Percentiles rank a stretch among this genome's conserved stretches.
phyloP scores from a whole-genome alignment of 306 rosid genomes.

The Vicia sativa region DNA sequence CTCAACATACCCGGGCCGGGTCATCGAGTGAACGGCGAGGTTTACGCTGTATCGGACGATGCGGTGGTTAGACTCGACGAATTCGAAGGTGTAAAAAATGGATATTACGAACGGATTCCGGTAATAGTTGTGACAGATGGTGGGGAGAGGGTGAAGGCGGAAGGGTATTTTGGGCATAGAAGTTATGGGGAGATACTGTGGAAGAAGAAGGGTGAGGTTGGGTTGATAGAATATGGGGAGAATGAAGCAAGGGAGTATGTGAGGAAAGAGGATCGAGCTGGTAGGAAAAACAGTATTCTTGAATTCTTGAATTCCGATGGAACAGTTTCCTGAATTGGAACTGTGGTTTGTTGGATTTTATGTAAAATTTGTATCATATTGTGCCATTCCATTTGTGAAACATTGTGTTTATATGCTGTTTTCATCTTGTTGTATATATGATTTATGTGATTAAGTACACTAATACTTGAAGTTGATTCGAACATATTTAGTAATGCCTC shows the following conservation, averaged over 20 bases:
- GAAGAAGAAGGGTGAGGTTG: conserved; percentile 49
- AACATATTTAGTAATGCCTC: no score
- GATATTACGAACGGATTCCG: conserved; percentile 61
- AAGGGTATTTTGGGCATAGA: conserved; percentile 65
- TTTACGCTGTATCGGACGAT: conserved; percentile 48
- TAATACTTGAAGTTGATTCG: no score
- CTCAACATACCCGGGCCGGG: conserved; percentile 64
- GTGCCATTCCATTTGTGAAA: no score
- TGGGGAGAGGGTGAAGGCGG: conserved; percentile 44
- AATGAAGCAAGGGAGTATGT: conserved; percentile 43
- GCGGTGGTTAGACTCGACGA: conserved; percentile 61
- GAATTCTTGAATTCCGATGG: no score
- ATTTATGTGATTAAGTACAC: no score
- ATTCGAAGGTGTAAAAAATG: conserved; percentile 51
- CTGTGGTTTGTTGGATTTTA: no score
- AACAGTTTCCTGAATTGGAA: no score
- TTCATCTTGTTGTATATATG: background rate
- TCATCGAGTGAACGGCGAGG: conserved; percentile 57
- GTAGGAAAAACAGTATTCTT: conserved; percentile 24
- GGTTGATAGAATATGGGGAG: conserved; percentile 46
- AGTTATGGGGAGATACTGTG: conserved; percentile 59
- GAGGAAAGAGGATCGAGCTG: conserved; percentile 42
- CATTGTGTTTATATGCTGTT: no score
- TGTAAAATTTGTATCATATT: no score
- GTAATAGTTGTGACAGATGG: conserved; percentile 35